Base-by-base conservation (phyloP, 768 basidiomycete genomes). In the Lentinula raphanica region DNA sequence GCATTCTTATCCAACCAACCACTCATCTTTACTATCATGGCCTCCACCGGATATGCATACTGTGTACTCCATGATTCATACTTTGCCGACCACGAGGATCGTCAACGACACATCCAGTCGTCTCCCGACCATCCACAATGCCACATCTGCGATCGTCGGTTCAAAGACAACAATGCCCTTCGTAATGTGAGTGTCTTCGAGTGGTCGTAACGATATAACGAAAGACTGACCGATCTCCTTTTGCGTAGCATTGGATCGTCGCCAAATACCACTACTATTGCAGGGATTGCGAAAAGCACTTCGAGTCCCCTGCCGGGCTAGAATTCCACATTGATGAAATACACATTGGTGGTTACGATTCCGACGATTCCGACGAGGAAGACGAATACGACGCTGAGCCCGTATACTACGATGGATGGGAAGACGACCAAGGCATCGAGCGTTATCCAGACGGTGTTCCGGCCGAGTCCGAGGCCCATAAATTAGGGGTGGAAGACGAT, bases 401-500 rank as follows among this genome's bases (percentile, higher is more conserved):
- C 12, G 54, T 45, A 5, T 19, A 46, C 17, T 32, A 42, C 13
- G 54, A 56, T 12, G 46, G 35, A 2, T 57, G 56, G 56, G 56
- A 57, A 35, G 56, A 57, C 25, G 56, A 57, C 15, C 45, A 19
- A 23, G 56, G 40, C 5, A 9, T 19, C 5, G 56, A 57, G 3
- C 45, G 27, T 19, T 57, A 57, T 13, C 56, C 56, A 3, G 46
- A 57, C 35, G 56, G 56, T 25, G 27, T 48, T 38, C 46, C 44
- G 11, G 1, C 40, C 9, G 56, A 57, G 5, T 15, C 27, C 1
- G 28, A 28, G 15, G 44, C 44, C 12, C 46, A 57, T n/a, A 57
- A 57, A 39, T 15, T 25, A 28, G 46, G 32, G 7, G 44, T 25
- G 12, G 3, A 48, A n/a, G 45, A 48, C 23, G 44, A 57, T 36